Evolutionary conservation across 75 land plant species (phyloP), one percentile per base, ranked within the genome.

Genomic region (Cunninghamia lanceolata): DNA sequence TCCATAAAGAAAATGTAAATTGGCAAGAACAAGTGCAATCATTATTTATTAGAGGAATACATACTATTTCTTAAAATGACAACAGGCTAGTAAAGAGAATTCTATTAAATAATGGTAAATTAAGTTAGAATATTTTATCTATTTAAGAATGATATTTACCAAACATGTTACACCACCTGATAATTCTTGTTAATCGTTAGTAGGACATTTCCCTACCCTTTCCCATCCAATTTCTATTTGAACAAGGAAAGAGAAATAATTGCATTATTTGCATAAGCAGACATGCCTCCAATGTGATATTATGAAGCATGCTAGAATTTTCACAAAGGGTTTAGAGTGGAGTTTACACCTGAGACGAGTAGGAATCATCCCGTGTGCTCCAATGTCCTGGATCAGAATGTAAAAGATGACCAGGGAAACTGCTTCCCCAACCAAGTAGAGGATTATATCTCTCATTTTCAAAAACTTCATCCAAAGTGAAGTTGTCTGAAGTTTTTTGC

Each of bases 391-490:
- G 92, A 78, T 92, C 93, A 28, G 83, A 85, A 16, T 92, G 88
- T 84, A 88, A 85, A 34, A 89, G 47, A 82, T 92, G 88, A 86
- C 84, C 87, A 66, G 90, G 87, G 87, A 80, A 82, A 39, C 50
- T 68, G 45, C 90, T 88, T 80, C 88, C 91, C 99, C 98, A 97
- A 38, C 99, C 98, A 88, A 82, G 74, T 25, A 86, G 43, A 45
- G 94, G 92, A 78, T 90, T 82, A 88, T 89, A 90, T 47, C 92
- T 93, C 87, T 96, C 91, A 84, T 90, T 90, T 88, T 98, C 99
- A 96, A 93, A 93, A n/a, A 92, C 91, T 84, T 96, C 99, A 73
- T 94, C 99, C 82, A 85, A 89, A 15, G 42, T 78, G 87, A 82
- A 19, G 13, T 56, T 84, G 71, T 46, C 82, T 85, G 83, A 85